Evolutionary conservation across 352 stramenopile species (phyloP).

Genomic region (Globisporangium spinosum): DNA sequence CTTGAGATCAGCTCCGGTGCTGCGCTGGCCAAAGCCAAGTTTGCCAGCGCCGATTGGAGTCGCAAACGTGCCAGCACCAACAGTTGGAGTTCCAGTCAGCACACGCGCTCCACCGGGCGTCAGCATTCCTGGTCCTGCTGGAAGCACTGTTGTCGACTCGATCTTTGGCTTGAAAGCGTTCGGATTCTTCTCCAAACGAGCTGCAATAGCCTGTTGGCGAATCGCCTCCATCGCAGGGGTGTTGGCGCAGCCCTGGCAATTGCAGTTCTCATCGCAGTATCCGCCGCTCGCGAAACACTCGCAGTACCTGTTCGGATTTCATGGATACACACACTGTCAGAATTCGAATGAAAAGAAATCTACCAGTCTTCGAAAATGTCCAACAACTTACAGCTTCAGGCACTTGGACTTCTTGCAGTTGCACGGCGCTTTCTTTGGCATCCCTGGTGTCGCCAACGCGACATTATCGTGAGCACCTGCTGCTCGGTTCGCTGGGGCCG

Average conservation of each 20-base stretch:
- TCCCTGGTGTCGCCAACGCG: conserved; percentile 5
- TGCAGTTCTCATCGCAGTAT: conserved; percentile 92
- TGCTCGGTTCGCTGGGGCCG: conserved; percentile 18
- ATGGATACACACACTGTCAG: not conserved
- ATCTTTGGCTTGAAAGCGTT: conserved; percentile 96
- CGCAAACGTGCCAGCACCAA: conserved; percentile 14
- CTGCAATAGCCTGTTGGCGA: conserved; percentile 82
- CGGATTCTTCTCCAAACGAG: conserved; percentile 92
- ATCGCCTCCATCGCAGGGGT: conserved; percentile 61
- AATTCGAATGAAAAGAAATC: not conserved
- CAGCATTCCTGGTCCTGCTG: not conserved
- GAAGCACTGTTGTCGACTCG: conserved; percentile 30
- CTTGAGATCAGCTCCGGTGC: conserved; percentile 28
- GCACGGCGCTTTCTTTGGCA: conserved; percentile 77
- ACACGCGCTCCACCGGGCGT: conserved; percentile 13
- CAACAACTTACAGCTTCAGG: conserved; percentile 87
- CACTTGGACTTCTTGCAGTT: conserved; percentile 98
- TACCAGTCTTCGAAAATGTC: not conserved
- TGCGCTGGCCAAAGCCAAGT: conserved; percentile 14
- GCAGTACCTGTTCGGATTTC: conserved; percentile 68
- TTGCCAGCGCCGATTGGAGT: conserved; percentile 23
- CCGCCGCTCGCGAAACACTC: conserved; percentile 93
- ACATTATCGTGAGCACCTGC: conserved; percentile 8
- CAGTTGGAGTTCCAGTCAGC: not conserved
- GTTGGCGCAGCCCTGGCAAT: conserved; percentile 92